Conservation (phyloP, 208 protist species). For the Leishmania arabica region DNA sequence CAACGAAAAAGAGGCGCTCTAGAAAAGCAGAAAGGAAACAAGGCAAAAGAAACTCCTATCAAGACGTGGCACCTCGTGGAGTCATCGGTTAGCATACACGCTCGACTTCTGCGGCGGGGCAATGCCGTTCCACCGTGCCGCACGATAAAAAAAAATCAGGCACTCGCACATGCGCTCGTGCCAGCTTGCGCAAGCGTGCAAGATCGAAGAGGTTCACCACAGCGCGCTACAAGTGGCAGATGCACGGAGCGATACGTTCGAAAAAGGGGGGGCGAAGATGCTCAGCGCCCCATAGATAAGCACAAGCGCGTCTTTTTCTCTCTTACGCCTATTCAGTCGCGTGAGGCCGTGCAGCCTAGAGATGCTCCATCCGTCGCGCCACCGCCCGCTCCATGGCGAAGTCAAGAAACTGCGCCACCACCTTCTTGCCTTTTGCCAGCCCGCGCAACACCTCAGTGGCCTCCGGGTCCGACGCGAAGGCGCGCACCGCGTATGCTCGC, state of each 20-base stretch:
- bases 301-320: neutral
- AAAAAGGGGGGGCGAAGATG: too few relatives aligned
- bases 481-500: slow-evolving; percentile 23
- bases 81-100: neutral
- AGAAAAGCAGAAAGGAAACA: neutral
- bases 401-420: slow-evolving; percentile 34
- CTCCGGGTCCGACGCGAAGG: slow-evolving; percentile 27
- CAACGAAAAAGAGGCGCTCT: neutral
- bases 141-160: neutral
- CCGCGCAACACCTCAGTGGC: slow-evolving; percentile 29
- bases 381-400: slow-evolving; percentile 34
- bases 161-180: neutral
- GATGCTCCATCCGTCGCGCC: slow-evolving; percentile 12
- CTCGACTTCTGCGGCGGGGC: neutral
- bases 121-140: neutral
- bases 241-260: neutral
- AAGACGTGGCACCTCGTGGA: neutral
- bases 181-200: neutral
- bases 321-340: neutral
- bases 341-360: neutral
- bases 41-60: neutral
- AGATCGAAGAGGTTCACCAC: neutral
- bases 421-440: slow-evolving; percentile 18
- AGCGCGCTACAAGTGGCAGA: neutral
- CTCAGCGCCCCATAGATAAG: neutral